Evolutionary conservation across 1,284 basidiomycete genomes (phyloP).

Genomic region (Ustanciosporium gigantosporum): DNA sequence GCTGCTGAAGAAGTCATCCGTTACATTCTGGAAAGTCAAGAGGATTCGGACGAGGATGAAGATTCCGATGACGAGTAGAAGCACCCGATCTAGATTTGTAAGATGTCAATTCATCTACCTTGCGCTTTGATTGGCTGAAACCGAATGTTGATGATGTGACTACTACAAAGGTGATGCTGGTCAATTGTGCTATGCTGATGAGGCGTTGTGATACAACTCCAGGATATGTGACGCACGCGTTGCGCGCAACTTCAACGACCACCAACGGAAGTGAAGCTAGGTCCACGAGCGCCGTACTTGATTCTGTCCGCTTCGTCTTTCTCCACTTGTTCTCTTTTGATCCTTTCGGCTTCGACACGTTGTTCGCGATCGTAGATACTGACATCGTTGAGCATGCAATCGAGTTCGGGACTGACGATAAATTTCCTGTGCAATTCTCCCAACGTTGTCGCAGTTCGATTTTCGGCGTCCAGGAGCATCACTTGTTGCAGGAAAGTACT

Average conservation of each 20-base stretch:
- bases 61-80: slow-evolving; percentile 28
- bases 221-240: too few species aligned
- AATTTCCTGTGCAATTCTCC: slow-evolving; percentile 86
- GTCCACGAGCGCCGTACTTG: slow-evolving; percentile 21
- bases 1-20: slow-evolving; percentile 61
- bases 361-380: slow-evolving; percentile 18
- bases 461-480: slow-evolving; percentile 71
- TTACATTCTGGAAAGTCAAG: slow-evolving; percentile 61
- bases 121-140: too few species aligned
- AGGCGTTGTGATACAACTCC: too few species aligned
- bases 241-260: too few species aligned
- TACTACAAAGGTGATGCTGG: too few species aligned
- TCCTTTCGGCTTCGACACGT: slow-evolving; percentile 5
- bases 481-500: slow-evolving; percentile 88
- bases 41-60: slow-evolving; percentile 58
- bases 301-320: slow-evolving; percentile 13
- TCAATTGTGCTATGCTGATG: too few species aligned
- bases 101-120: too few species aligned
- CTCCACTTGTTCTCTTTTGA: slow-evolving; percentile 5
- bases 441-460: slow-evolving; percentile 71
- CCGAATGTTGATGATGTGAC: too few species aligned
- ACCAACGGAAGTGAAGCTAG: too few species aligned
- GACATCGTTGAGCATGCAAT: slow-evolving; percentile 71
- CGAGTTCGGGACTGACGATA: slow-evolving; percentile 81
- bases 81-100: too few species aligned